Base-by-base conservation (phyloP, 345 rosid species). In the Gossypium arboreum region DNA sequence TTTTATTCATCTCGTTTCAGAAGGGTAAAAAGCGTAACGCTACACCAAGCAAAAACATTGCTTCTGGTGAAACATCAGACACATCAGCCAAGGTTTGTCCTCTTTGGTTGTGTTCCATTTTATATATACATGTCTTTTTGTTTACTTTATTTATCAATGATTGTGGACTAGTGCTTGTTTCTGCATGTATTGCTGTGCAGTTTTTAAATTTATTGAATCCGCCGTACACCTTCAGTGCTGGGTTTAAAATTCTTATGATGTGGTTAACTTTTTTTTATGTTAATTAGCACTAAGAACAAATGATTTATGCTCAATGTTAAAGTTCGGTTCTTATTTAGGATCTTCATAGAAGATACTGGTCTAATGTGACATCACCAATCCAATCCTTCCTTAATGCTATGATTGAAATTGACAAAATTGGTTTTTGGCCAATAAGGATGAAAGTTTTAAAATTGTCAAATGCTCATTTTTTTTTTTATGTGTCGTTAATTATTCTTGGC, bases 21-120 rank as follows among this genome's bases (percentile, higher is more conserved):
- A 84, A 89, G 80, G 85, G 86, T 43, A 92, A 89, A 83, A 91
- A 86, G 85, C 96, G 91, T 9, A 91, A 83, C 78, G 82, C 65
- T 55, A 24, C 89, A 55, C 76, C 76, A 17, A 83, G 86, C 76
- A 89, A 83, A 79, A 85, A 17, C 68, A 76, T 67, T 45, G 83
- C 84, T 65, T 73, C 88, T 55, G 85, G 80, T 73, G 97, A 90
- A 78, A 81, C 85, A 77, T 89, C 86, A 16, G 85, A 76, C 18
- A 78, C 81, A 59, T 84, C 88, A 64, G 89, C 86, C 56, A 95
- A 93, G 97, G 99, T 92, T 78, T 80, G 80, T 56, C 58, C 80
- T 75, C 15, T 63, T 78, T 10, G 43, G 12, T 58, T 15, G 2
- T 27, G 9, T 12, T 48, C 45, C 71, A 45, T 45, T 12, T 67